phyloP scores from a whole-genome alignment of 1,139 yeast species.

The Wickerhamomyces sp. region DNA sequence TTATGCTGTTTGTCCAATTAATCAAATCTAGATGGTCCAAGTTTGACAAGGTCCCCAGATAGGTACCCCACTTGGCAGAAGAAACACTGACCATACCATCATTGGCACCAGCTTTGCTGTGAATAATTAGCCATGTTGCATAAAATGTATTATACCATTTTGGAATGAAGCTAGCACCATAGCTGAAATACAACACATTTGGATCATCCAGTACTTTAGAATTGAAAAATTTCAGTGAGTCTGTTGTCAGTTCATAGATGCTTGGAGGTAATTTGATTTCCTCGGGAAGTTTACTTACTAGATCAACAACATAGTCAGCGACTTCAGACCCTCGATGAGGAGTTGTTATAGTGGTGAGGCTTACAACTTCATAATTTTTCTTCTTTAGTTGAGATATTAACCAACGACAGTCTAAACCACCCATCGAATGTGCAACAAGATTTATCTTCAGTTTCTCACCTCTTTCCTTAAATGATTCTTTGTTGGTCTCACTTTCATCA shows the following conservation, averaged over 20 bases:
- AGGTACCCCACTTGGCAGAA: constrained; percentile 81
- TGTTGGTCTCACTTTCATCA: constrained; percentile 12
- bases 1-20: constrained; percentile 68
- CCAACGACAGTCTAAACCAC: constrained; percentile 82
- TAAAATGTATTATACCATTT: constrained; percentile 57
- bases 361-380: constrained; percentile 50
- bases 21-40: constrained; percentile 86
- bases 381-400: constrained; percentile 52
- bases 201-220: constrained; percentile 48
- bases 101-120: constrained; percentile 49
- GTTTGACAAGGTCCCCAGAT: constrained; percentile 69
- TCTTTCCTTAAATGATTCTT: constrained; percentile 16
- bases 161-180: constrained; percentile 73
- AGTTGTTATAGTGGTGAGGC: constrained; percentile 79
- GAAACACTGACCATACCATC: constrained; percentile 84
- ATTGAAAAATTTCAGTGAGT: constrained; percentile 52
- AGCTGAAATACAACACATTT: constrained; percentile 68
- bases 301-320: constrained; percentile 62
- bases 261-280: constrained; percentile 37
- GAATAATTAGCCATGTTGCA: constrained; percentile 58
- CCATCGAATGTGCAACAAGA: constrained; percentile 91
- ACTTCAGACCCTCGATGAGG: constrained; percentile 87
- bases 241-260: constrained; percentile 58
- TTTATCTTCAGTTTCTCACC: constrained; percentile 48
- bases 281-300: constrained; percentile 16